These are phyloP conservation scores for Drechslerella coelobrocha DNA, from an alignment of 2,329 filamentous ascomycete species.

Conservation along the genomic window DNA sequence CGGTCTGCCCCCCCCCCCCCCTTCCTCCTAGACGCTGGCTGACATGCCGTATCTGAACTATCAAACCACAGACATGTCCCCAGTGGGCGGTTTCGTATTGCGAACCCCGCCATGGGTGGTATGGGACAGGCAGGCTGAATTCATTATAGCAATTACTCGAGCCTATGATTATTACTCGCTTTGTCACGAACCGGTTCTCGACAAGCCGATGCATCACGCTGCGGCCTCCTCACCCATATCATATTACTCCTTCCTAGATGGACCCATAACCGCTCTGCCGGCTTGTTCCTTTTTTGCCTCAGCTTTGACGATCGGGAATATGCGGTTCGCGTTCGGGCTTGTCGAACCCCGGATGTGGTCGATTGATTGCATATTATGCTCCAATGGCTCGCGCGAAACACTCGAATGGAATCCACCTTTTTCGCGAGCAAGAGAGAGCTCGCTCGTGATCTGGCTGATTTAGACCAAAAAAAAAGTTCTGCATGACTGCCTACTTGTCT, in stretches of 20 bases:
- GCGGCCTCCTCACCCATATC: neutral
- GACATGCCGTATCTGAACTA: slow-evolving; percentile 47
- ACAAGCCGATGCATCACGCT: neutral
- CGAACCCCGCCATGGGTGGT: slow-evolving; percentile 15
- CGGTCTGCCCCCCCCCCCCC: neutral
- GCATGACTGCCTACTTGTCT: neutral
- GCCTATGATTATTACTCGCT: neutral
- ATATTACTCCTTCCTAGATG: neutral
- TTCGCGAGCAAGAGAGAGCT: neutral
- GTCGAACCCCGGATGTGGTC: slow-evolving; percentile 4
- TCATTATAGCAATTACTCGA: slow-evolving; percentile 17
- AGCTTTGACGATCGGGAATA: slow-evolving; percentile 21
- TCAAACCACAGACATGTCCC: slow-evolving; percentile 25
- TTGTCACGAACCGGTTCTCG: neutral
- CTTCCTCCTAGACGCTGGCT: slow-evolving; percentile 45
- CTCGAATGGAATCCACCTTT: neutral
- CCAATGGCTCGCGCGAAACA: neutral
- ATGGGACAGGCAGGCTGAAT: neutral
- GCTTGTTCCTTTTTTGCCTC: slow-evolving; percentile 37
- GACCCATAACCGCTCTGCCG: neutral
- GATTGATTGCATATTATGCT: neutral
- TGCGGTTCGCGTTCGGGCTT: neutral
- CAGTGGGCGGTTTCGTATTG: slow-evolving; percentile 43
- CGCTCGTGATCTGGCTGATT: neutral
- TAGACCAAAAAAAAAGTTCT: neutral